A percentile compares a stretch with the other conserved stretches of the same genome.
phyloP scores from a whole-genome alignment of 306 rosid genomes.

The Medicago arabica region DNA sequence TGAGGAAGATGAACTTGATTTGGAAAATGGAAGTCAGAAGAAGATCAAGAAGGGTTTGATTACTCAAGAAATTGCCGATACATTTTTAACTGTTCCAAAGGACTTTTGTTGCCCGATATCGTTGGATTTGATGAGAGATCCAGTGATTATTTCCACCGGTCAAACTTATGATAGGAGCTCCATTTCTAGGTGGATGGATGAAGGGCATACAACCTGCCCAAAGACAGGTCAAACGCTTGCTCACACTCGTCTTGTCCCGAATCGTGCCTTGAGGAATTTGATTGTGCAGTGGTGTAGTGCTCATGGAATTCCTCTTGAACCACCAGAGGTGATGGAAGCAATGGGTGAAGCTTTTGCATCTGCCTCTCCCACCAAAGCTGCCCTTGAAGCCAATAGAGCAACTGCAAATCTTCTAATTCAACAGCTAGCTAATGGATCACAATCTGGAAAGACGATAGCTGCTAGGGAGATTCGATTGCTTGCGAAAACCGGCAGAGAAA shows the following conservation, averaged over 20 bases:
- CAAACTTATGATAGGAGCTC: slow-evolving; percentile 88
- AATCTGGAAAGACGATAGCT: slow-evolving; percentile 69
- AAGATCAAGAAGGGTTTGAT: slow-evolving; percentile 71
- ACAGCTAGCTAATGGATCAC: slow-evolving; percentile 69
- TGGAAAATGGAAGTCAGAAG: slow-evolving; percentile 53
- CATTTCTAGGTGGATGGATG: slow-evolving; percentile 92
- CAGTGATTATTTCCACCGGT: slow-evolving; percentile 83
- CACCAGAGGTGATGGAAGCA: slow-evolving; percentile 58
- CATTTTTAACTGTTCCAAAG: slow-evolving; percentile 76
- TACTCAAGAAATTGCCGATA: slow-evolving; percentile 71
- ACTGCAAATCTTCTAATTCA: slow-evolving; percentile 72
- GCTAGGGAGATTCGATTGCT: slow-evolving; percentile 90
- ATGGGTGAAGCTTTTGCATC: slow-evolving; percentile 57
- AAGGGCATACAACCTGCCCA: slow-evolving; percentile 88
- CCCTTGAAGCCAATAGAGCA: slow-evolving; percentile 77
- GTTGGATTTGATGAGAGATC: slow-evolving; percentile 89
- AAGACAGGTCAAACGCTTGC: slow-evolving; percentile 91
- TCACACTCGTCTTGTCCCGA: slow-evolving; percentile 67
- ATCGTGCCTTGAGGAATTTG: slow-evolving; percentile 83
- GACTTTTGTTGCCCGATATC: slow-evolving; percentile 89
- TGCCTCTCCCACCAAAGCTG: slow-evolving; percentile 75
- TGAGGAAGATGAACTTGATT: slow-evolving; percentile 76
- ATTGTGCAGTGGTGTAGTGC: slow-evolving; percentile 86
- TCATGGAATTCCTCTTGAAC: slow-evolving; percentile 79
- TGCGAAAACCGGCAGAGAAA: slow-evolving; percentile 87